Percentiles rank a stretch among this genome's conserved stretches.
phyloP scores from a whole-genome alignment of 305 asterid genomes.

The Solanum hybrid region DNA sequence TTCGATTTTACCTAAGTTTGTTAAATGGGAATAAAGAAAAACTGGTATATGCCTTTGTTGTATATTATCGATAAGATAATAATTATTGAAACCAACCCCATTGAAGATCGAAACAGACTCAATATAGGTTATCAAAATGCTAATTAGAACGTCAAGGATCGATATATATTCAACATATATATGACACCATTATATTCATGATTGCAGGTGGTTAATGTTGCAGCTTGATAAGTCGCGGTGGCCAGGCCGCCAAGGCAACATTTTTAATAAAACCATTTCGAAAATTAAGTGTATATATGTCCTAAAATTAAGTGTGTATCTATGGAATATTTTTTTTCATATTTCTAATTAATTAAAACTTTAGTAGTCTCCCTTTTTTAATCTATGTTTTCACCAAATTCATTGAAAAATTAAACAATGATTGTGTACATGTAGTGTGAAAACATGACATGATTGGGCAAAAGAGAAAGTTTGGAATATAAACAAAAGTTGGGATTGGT shows the following conservation, averaged over 20 bases:
- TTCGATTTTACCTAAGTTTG: background rate
- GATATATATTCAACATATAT: background rate
- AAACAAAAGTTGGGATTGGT: background rate
- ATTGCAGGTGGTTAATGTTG: background rate
- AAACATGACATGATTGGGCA: background rate
- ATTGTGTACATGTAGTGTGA: background rate
- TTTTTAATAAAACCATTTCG: background rate
- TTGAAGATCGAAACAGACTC: background rate
- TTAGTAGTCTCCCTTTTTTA: too few species aligned
- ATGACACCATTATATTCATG: background rate
- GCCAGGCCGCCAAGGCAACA: background rate
- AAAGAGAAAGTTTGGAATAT: background rate
- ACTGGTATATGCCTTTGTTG: background rate
- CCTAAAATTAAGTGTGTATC: background rate
- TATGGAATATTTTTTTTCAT: background rate
- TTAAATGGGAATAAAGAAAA: background rate
- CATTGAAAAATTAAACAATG: background rate
- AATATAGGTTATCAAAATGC: background rate
- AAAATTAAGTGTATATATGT: background rate
- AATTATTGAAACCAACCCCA: background rate
- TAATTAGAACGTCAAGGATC: background rate
- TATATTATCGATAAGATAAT: background rate
- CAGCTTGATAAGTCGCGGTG: background rate
- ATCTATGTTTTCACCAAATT: constrained; percentile 11
- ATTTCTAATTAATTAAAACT: background rate